Evolutionary conservation across 768 basidiomycete genomes (phyloP), one percentile per base, ranked within the genome.

Genomic region (Coprinopsis marcescibilis): DNA sequence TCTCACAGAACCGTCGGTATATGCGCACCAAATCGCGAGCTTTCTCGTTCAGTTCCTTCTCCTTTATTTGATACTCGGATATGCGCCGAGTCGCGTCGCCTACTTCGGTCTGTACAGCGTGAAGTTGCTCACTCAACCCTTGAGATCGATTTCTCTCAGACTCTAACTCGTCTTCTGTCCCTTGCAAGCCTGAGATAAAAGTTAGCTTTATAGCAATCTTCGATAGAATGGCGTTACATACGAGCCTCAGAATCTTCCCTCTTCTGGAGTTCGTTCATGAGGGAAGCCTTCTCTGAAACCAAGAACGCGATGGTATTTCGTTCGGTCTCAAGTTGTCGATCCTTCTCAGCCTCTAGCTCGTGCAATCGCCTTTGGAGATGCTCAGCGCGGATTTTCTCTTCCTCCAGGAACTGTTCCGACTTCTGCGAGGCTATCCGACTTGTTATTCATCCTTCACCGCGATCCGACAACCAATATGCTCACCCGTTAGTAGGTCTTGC

Each of bases 281-380:
- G 68, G 15, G 75, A 69, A 5, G 78, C 73, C 61, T 86, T 87
- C 57, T 88, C 86, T 2, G 80, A 73, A 15, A 90, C 86, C 12
- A 93, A 70, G n/a, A 85, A 60, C 37, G 83, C 72, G 48, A 93
- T 87, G 0, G 85, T 86, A 55, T 81, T 81, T 50, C 79, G 80
- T 54, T 85, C 83, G 55, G 75, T 82, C 53, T 76, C 71, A 32
- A 68, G 58, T 21, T 58, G 50, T 1, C 53, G 51, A 43, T 65
- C 65, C 29, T 60, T 66, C 44, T 68, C 60, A 8, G 40, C 39
- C 35, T 60, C 52, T 10, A 60, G 55, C 41, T 60, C 58, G 14
- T 61, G 52, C 46, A 66, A 57, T 37, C 58, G 62, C 23, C 58
- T 59, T 38, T 65, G 52, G 25, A 70, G 54, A 29, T 57, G 55